phyloP scores from a whole-genome alignment of 805 yeast genomes.

The Kodamaea hsintzibuensis region DNA sequence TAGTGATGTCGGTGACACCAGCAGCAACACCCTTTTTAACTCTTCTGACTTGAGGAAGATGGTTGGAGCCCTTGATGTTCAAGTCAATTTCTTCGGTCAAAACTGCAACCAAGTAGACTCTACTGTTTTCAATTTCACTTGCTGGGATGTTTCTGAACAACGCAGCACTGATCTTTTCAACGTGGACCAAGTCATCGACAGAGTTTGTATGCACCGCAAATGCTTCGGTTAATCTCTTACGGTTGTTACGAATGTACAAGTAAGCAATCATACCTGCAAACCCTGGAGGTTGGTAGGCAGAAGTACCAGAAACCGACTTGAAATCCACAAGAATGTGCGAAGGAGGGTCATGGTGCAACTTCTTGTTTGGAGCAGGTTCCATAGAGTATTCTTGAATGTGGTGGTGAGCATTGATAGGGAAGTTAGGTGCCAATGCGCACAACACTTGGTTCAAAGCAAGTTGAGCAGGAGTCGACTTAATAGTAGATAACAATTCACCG shows the following conservation, averaged over 20 bases:
- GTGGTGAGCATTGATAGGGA: conserved; percentile 51
- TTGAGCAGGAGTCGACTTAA: conserved; percentile 50
- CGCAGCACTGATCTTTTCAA: conserved; percentile 76
- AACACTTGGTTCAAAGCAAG: conserved; percentile 69
- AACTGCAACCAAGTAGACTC: conserved; percentile 74
- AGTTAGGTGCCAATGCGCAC: conserved; percentile 71
- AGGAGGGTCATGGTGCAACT: conserved; percentile 52
- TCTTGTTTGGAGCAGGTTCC: conserved; percentile 47
- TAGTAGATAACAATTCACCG: conserved; percentile 53
- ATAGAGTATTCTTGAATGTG: conserved; percentile 31
- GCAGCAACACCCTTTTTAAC: conserved; percentile 83
- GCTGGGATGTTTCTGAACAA: conserved; percentile 76
- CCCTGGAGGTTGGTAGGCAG: conserved; percentile 62
- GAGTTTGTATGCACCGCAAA: conserved; percentile 67
- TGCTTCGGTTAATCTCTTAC: conserved; percentile 72
- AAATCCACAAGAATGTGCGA: conserved; percentile 77
- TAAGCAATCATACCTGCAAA: conserved; percentile 72
- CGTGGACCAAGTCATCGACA: conserved; percentile 52
- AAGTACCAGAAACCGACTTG: conserved; percentile 62
- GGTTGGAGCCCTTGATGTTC: conserved; percentile 26
- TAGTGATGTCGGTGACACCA: conserved; percentile 82
- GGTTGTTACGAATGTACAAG: conserved; percentile 65
- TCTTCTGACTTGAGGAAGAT: conserved; percentile 33
- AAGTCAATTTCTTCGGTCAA: conserved; percentile 68
- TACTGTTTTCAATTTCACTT: conserved; percentile 58